Base-by-base conservation (phyloP, 169 alveolate species). In the Cystoisospora suis region DNA sequence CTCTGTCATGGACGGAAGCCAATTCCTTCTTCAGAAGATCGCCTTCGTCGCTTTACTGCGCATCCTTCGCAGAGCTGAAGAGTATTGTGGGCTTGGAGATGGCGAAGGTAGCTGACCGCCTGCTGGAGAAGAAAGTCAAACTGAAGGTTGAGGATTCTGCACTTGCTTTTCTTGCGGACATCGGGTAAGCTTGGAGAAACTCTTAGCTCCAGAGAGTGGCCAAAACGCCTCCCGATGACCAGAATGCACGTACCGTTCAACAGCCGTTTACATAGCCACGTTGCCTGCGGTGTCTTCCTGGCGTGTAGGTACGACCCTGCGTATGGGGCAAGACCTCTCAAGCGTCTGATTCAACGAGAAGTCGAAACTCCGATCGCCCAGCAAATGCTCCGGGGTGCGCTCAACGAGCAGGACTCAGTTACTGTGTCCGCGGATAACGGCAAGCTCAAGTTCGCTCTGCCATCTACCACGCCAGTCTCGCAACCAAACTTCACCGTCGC, bases 301-400 rank as follows among this genome's bases (percentile, higher is more conserved):
- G n/a, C 56, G 49, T 79, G 47, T 65, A 90, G 93, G 46, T 96
- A 96, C 94, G 98, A 96, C 86, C 98, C 98, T 7, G 94, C 97
- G 56, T 96, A 94, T 89, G 98, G 98, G 42, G 98, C 98, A 27
- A 94, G 98, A 20, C 97, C 98, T 5, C 59, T 96, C 44, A 96
- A 95, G 92, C 93, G 98, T 29, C 94, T 96, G 49, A 96, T 96
- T 36, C 98, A 96, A 81, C 89, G 97, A n/a, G 96, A 96, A 81
- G 91, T 96, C n/a, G 98, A 96, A 81, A 90, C 97, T 0, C 97
- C 93, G 61, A 93, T 96, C 40, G 98, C 98, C 46, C 90, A 90
- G 59, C 94, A 95, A 29, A 94, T 96, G 42, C 93, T 96, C 47
- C 89, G 93, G 77, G 97, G 96, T 61, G 65, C 86, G 4, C 92